Evolutionary conservation across 495 filamentous ascomycete genomes (phyloP).

Genomic region (Penicillium angulare): DNA sequence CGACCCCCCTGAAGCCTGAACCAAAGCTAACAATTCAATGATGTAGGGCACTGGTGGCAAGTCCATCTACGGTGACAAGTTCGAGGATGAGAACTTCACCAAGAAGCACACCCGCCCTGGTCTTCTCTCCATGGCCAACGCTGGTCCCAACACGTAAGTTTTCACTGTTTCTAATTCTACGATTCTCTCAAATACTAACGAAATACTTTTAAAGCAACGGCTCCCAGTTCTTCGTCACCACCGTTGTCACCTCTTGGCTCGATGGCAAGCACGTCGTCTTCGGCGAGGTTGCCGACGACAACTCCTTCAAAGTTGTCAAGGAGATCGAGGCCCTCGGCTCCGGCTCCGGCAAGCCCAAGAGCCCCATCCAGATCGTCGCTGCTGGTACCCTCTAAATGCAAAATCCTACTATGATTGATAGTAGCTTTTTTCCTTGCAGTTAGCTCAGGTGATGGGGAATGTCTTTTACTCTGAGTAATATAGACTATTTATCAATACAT

Average conservation of each 20-base stretch:
- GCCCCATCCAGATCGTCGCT: too few species aligned
- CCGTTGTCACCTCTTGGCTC: constrained; percentile 85
- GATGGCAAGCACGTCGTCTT: constrained; percentile 99
- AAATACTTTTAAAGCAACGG: constrained; percentile 80
- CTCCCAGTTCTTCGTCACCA: constrained; percentile 98
- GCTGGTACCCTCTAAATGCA: too few species aligned
- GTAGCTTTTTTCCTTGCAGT: too few species aligned
- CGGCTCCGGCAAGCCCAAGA: too few species aligned
- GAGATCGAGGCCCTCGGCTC: constrained; percentile 72
- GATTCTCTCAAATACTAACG: constrained; percentile 2
- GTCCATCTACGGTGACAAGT: constrained; percentile 96
- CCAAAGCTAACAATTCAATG: constrained; percentile 8
- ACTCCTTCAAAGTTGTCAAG: constrained; percentile 64
- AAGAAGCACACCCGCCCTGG: constrained; percentile 83
- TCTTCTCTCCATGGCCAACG: constrained; percentile 95
- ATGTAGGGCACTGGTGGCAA: constrained; percentile 80
- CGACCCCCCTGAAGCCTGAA: neutral
- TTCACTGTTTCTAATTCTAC: too few species aligned
- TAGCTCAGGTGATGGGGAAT: too few species aligned
- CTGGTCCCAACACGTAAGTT: constrained; percentile 80
- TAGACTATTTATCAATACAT: too few species aligned
- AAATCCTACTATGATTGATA: too few species aligned
- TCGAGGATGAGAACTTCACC: constrained; percentile 93
- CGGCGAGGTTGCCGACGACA: constrained; percentile 75
- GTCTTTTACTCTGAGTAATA: too few species aligned